Evolutionary conservation across 2,329 filamentous ascomycete species (phyloP), one percentile per base, ranked within the genome.

Genomic region (Cladosporium velox): DNA sequence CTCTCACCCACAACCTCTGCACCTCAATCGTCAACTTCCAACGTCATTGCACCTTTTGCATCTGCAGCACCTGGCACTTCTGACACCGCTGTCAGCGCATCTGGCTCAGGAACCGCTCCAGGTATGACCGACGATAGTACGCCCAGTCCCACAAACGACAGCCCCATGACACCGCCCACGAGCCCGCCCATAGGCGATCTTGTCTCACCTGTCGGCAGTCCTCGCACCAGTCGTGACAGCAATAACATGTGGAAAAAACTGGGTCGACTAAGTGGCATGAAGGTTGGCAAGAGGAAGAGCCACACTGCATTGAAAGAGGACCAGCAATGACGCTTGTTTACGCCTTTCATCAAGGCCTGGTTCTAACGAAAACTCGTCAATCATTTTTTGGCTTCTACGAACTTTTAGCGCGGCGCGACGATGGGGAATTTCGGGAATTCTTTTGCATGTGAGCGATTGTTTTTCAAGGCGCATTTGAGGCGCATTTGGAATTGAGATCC

Each of bases 101-200:
- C 87, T 68, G 77, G 83, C 58, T 82, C 68, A 15, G 70, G 66
- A 21, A 70, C 66, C 59, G 73, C 70, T 5, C 85, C 72, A 34
- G 81, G 82, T 26, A 76, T 87, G 66, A 87, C 86, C 0, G 90
- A 92, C 71, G 90, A 91, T 74, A 90, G 85, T 67, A 83, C 84
- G n/a, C 83, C 83, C 66, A 88, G 87, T 67, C 75, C 73, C 51
- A 69, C 70, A 66, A 74, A 72, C 67, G 79, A 80, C 2, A 79
- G 61, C 90, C 73, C 89, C 84, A 88, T 92, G 82, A 93, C 91
- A 3, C 91, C 91, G 0, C 90, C 90, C 0, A 91, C 86, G 2
- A 91, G 88, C 3, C 89, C 91, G 38, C 90, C 90, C 0, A 86
- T 72, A 61, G 73, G 75, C 67, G 77, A 77, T 57, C 35, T 59